Conservation (phyloP, 495 filamentous ascomycete genomes). For the Apodospora peruviana region DNA sequence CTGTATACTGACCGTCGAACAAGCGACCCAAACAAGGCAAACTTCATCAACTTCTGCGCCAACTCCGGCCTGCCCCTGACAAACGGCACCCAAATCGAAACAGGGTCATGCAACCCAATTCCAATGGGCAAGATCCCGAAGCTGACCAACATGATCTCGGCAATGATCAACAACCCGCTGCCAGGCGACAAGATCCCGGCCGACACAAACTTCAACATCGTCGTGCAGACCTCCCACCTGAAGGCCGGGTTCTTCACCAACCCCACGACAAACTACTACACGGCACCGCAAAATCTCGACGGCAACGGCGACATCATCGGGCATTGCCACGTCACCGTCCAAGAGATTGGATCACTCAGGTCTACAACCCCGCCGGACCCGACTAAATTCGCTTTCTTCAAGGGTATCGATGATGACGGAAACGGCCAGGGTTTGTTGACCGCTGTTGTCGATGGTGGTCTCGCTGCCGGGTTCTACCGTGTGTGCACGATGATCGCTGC, state of each 20-base stretch:
- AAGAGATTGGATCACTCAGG: conserved; percentile 41
- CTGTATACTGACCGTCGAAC: background rate
- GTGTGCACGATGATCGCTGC: conserved; percentile 20
- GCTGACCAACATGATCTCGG: conserved; percentile 50
- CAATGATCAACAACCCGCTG: conserved; percentile 46
- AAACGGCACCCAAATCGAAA: conserved; percentile 43
- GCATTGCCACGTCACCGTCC: conserved; percentile 56
- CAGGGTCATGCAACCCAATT: conserved; percentile 51
- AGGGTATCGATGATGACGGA: too few relatives aligned
- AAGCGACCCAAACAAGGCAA: conserved; percentile 25
- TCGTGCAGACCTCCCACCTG: conserved; percentile 50
- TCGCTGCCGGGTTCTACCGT: conserved; percentile 16
- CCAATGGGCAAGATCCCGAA: conserved; percentile 57
- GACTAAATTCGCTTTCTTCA: too few relatives aligned
- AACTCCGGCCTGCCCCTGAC: conserved; percentile 44
- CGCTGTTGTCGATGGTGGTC: conserved; percentile 13
- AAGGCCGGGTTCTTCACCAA: conserved; percentile 53
- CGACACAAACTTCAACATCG: conserved; percentile 44
- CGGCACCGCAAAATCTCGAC: conserved; percentile 49
- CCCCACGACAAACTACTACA: conserved; percentile 48
- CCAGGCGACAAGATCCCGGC: conserved; percentile 32
- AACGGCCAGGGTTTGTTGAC: conserved; percentile 16
- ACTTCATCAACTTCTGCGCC: conserved; percentile 53
- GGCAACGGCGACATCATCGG: conserved; percentile 42
- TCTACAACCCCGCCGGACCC: too few relatives aligned